phyloP scores from a whole-genome alignment of 2,329 filamentous ascomycete genomes.

The Colletotrichum sp. region DNA sequence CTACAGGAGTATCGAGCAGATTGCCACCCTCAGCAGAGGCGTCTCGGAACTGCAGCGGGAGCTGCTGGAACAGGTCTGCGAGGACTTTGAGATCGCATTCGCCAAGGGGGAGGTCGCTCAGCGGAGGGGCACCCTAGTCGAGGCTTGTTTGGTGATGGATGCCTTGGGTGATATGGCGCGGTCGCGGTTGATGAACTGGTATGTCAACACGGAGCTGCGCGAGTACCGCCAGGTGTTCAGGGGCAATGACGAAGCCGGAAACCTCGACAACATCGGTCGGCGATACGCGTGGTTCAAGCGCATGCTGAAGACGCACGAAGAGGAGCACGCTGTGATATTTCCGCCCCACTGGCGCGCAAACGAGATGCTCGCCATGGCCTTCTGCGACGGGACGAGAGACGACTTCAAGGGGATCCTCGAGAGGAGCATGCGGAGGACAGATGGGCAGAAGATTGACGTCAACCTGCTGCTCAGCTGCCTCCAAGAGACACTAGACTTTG shows the following conservation, averaged over 20 bases:
- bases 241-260: conserved; percentile 95
- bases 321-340: conserved; percentile 89
- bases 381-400: conserved; percentile 93
- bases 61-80: conserved; percentile 95
- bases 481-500: conserved; percentile 96
- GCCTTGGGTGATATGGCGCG: conserved; percentile 88
- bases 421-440: conserved; percentile 78
- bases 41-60: conserved; percentile 94
- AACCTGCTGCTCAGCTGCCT: conserved; percentile 87
- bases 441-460: conserved; percentile 84
- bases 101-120: conserved; percentile 82
- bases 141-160: conserved; percentile 94
- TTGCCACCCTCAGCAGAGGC: conserved; percentile 88
- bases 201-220: conserved; percentile 94
- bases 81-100: conserved; percentile 97
- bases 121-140: conserved; percentile 74
- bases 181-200: conserved; percentile 88
- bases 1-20: conserved; percentile 97
- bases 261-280: conserved; percentile 92
- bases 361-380: conserved; percentile 87
- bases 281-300: conserved; percentile 96
- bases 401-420: conserved; percentile 95
- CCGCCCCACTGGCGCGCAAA: conserved; percentile 88
- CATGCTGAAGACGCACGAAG: conserved; percentile 94
- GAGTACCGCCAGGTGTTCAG: conserved; percentile 97